Conservation (phyloP, 2,329 filamentous ascomycete species). For the Canariomyces notabilis region DNA sequence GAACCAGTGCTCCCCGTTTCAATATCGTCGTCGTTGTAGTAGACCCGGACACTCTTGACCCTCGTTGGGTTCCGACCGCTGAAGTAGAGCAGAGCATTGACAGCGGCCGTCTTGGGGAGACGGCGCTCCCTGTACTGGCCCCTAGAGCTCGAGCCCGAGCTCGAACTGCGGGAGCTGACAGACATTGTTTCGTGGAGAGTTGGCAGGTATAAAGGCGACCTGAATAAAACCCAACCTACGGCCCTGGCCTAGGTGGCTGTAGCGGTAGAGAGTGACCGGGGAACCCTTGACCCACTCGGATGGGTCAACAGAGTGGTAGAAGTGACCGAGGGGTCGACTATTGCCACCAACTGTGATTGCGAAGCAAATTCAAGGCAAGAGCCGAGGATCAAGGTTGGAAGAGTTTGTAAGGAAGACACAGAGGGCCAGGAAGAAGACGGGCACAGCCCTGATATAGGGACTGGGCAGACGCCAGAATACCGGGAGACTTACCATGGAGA, state of each 20-base stretch:
- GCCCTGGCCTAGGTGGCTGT: not conserved
- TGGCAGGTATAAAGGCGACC: not conserved
- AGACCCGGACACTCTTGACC: constrained; percentile 22
- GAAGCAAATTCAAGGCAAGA: constrained; percentile 4
- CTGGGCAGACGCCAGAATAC: constrained; percentile 5
- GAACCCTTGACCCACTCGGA: constrained; percentile 4
- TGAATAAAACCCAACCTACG: not conserved
- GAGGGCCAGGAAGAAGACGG: constrained; percentile 5
- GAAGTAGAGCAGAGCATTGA: constrained; percentile 24
- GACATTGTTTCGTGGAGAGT: constrained; percentile 14
- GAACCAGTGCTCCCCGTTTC: constrained; percentile 21
- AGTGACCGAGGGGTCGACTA: not conserved
- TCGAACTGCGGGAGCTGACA: constrained; percentile 13
- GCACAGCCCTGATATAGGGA: constrained; percentile 16
- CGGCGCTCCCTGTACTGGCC: constrained; percentile 14
- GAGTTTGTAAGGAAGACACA: not conserved
- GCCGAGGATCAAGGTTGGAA: not conserved
- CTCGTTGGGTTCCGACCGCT: constrained; percentile 21
- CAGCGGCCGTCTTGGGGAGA: constrained; percentile 19
- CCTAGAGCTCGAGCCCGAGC: constrained; percentile 15
- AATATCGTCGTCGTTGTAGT: constrained; percentile 21
- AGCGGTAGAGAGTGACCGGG: not conserved
- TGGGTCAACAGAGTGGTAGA: not conserved
- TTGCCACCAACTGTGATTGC: not conserved
- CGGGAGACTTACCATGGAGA: constrained; percentile 3